These are phyloP conservation scores for Astraeus odoratus DNA, from an alignment of 768 basidiomycete genomes.

Conservation along the genomic window DNA sequence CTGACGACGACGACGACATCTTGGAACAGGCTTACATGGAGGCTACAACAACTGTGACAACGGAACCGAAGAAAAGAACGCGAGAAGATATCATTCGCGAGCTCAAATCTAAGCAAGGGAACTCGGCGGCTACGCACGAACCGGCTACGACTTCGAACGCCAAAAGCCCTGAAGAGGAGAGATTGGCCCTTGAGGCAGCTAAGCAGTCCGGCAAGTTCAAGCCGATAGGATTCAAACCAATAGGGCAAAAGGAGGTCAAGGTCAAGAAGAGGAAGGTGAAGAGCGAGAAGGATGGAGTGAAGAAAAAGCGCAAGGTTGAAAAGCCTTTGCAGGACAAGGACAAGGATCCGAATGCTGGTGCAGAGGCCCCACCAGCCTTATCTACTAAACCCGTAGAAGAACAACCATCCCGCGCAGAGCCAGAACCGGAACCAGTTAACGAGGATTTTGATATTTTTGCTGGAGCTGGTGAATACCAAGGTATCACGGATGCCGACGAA, in stretches of 20 bases:
- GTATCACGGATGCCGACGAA: slow-evolving; percentile 52
- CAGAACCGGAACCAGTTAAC: slow-evolving; percentile 24
- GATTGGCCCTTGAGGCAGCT: slow-evolving; percentile 28
- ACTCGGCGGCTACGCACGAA: slow-evolving; percentile 18
- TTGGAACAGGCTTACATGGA: slow-evolving; percentile 71
- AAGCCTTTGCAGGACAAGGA: slow-evolving; percentile 16
- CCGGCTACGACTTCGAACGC: slow-evolving; percentile 6
- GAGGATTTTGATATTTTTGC: slow-evolving; percentile 85
- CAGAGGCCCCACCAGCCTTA: slow-evolving; percentile 2
- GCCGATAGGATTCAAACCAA: slow-evolving; percentile 61
- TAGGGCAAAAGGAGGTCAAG: slow-evolving; percentile 40
- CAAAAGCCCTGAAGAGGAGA: slow-evolving; percentile 11
- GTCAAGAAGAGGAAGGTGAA: slow-evolving; percentile 38
- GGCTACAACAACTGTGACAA: slow-evolving; percentile 23
- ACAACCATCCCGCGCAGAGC: slow-evolving; percentile 6
- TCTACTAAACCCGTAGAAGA: slow-evolving; percentile 11
- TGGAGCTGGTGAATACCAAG: slow-evolving; percentile 77
- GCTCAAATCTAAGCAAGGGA: slow-evolving; percentile 58
- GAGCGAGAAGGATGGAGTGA: slow-evolving; percentile 35
- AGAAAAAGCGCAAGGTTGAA: slow-evolving; percentile 54
- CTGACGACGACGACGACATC: slow-evolving; percentile 67
- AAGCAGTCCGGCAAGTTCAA: slow-evolving; percentile 41
- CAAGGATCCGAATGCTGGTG: background rate
- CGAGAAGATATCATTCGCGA: slow-evolving; percentile 71
- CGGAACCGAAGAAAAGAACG: slow-evolving; percentile 57